Evolutionary conservation across 2,329 filamentous ascomycete species (phyloP).

Genomic region (Xylaria arbuscula): DNA sequence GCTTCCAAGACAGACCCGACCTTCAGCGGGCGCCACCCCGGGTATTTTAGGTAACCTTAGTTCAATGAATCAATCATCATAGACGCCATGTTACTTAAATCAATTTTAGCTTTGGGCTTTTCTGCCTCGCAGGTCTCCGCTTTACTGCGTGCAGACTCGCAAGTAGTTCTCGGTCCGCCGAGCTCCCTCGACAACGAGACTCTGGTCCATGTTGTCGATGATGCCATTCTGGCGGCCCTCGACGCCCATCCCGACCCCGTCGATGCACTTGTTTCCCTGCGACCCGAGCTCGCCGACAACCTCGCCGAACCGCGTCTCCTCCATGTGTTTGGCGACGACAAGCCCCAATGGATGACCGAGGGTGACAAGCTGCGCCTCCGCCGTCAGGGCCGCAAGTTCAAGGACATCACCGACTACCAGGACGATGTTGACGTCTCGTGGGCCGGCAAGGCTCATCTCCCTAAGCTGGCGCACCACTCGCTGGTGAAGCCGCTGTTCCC

Average conservation of each 20-base stretch:
- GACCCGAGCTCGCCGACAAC: conserved; percentile 36
- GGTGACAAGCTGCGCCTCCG: conserved; percentile 50
- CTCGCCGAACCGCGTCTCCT: conserved; percentile 64
- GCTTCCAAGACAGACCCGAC: no score
- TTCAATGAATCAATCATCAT: conserved; percentile 7
- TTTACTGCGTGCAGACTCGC: conserved; percentile 29
- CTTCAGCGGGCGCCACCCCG: no score
- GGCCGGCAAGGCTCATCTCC: conserved; percentile 45
- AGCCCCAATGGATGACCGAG: conserved; percentile 70
- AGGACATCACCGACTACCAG: conserved; percentile 77
- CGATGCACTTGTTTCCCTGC: conserved; percentile 40
- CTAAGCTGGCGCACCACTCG: conserved; percentile 34
- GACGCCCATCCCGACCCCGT: conserved; percentile 40
- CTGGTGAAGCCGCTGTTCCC: conserved; percentile 41
- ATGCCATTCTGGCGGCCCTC: conserved; percentile 34
- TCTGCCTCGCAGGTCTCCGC: conserved; percentile 28
- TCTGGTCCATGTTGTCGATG: conserved; percentile 21
- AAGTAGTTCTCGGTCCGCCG: conserved; percentile 25
- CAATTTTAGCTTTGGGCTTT: conserved; percentile 19
- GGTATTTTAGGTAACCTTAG: not conserved
- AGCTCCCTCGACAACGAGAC: conserved; percentile 1
- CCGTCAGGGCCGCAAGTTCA: conserved; percentile 77
- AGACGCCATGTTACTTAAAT: conserved; percentile 19
- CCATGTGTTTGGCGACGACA: conserved; percentile 71
- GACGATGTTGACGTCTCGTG: conserved; percentile 55